Evolutionary conservation across 306 rosid species (phyloP), one percentile per base, ranked within the genome.

Genomic region (Corylus americana): DNA sequence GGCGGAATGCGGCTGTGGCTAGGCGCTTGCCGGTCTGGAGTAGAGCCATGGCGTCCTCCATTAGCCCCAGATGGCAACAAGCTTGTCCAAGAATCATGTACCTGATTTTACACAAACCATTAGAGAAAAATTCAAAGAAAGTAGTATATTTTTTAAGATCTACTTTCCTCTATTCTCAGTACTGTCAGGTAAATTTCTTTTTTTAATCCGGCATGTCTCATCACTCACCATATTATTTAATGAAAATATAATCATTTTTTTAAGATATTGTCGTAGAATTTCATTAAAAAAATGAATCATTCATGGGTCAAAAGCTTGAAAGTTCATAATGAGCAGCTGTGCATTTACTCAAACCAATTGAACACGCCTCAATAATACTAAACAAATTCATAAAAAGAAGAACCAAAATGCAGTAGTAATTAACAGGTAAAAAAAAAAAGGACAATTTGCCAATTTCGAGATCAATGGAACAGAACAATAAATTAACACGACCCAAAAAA

Each of bases 21-120:
- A 96, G 91, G 10, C 99, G 96, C 74, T 96, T 96, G 0, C 97
- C 94, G 1, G 96, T 93, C 83, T 96, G 98, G 55, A 96, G 98
- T 54, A 96, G 99, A 67, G 88, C 94, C 96, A 96, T 91, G 31
- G 98, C 98, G 71, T 96, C 99, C 67, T 96, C 99, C 98, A 93
- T 89, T 59, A 96, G 86, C 64, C 99, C 99, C 17, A 96, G 79
- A 76, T 93, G 97, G 87, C 90, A 89, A 70, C 98, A 96, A 29
- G 99, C 99, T 86, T 90, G 91, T 8, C 97, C 99, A 84, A 96
- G 78, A 78, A 91, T 90, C 90, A 89, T 74, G 80, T 93, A 96
- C 81, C 99, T 96, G 89, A 39, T 1, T 49, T 49, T 12, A 11
- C 53, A 49, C 53, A 49, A 49, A 49, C 16, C 3, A 42, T 42